phyloP scores from a whole-genome alignment of 2,329 filamentous ascomycete species.

The Colletotrichum shisoi region DNA sequence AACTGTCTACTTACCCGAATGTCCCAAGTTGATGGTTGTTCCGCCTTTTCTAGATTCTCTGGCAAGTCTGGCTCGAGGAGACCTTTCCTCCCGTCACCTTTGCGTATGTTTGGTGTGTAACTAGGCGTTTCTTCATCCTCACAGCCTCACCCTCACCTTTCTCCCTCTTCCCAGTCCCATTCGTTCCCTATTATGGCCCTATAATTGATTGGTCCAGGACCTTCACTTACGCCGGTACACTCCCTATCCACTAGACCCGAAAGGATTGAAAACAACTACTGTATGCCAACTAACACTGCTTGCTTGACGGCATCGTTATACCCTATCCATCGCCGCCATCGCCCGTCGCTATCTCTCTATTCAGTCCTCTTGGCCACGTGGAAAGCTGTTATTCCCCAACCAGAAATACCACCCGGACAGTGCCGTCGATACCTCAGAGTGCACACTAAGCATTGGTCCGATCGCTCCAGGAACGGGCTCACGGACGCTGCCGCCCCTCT shows the following conservation, averaged over 20 bases:
- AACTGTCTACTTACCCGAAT: not conserved
- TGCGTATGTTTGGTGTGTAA: not conserved
- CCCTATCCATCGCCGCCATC: not conserved
- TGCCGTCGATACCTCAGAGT: not conserved
- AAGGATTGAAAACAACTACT: not conserved
- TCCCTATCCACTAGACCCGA: not conserved
- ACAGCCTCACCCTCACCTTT: not conserved
- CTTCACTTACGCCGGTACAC: too few relatives aligned
- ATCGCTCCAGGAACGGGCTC: constrained; percentile 6
- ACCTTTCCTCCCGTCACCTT: not conserved
- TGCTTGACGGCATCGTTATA: not conserved
- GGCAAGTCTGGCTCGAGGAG: not conserved
- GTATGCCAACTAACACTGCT: not conserved
- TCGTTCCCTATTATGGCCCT: not conserved
- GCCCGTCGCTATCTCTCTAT: not conserved
- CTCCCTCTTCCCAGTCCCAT: not conserved
- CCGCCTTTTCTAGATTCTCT: not conserved
- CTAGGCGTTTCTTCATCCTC: constrained; percentile 8
- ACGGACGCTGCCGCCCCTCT: constrained; percentile 17
- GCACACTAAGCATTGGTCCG: constrained; percentile 1
- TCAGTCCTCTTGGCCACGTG: not conserved
- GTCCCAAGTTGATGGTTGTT: not conserved
- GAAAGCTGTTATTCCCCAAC: not conserved
- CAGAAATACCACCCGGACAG: not conserved
- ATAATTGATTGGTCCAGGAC: not conserved